A percentile compares a stretch with the other conserved stretches of the same genome.
Evolutionary conservation across 2,329 filamentous ascomycete genomes (phyloP).

Genomic region (Fusarium sp.): DNA sequence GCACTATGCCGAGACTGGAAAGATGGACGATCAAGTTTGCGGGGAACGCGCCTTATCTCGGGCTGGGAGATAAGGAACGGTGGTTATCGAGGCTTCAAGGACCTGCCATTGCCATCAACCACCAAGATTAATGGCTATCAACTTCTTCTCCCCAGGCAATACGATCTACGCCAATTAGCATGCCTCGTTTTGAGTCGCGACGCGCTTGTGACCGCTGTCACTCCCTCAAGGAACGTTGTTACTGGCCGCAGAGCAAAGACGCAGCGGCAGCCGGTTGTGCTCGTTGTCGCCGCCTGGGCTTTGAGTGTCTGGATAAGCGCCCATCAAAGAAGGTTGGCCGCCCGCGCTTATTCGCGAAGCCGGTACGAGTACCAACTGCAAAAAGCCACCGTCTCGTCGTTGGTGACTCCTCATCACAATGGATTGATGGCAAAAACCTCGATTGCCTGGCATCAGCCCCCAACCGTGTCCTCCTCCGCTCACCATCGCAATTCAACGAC

Average conservation of each 20-base stretch:
- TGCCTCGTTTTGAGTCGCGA: background rate
- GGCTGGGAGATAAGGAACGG: too few species aligned
- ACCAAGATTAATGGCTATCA: too few species aligned
- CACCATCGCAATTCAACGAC: background rate
- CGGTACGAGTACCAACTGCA: background rate
- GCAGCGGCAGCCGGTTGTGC: constrained; percentile 23
- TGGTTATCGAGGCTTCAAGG: too few species aligned
- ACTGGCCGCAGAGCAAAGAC: constrained; percentile 21
- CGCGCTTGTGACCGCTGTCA: constrained; percentile 49
- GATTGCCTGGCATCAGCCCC: background rate
- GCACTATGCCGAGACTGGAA: too few species aligned
- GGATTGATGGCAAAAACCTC: background rate
- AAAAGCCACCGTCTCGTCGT: background rate
- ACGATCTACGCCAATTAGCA: background rate
- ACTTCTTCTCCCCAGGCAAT: too few species aligned
- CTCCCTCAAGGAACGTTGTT: constrained; percentile 47
- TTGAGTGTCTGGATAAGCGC: constrained; percentile 34
- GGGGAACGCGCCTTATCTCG: too few species aligned
- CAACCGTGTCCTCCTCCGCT: background rate
- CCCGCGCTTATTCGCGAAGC: constrained; percentile 10
- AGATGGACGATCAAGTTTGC: too few species aligned
- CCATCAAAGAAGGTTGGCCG: constrained; percentile 36
- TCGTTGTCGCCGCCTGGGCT: constrained; percentile 43
- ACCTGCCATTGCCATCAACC: too few species aligned
- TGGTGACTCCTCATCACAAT: background rate